Conservation (phyloP, 1,284 basidiomycete species). For the Fomitopsis palustris region DNA sequence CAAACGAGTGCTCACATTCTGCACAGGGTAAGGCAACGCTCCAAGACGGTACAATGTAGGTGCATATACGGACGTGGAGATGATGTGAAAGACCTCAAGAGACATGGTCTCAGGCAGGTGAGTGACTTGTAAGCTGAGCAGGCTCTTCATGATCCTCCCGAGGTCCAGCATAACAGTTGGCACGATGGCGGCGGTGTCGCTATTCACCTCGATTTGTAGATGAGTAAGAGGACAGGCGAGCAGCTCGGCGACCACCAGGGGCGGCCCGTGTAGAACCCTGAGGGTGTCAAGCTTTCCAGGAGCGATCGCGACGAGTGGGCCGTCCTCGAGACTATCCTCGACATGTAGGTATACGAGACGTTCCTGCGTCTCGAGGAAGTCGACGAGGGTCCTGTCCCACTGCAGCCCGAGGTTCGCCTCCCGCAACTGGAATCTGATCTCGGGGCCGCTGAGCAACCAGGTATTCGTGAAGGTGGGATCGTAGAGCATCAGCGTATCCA, state of each 20-base stretch:
- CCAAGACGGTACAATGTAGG: constrained; percentile 27
- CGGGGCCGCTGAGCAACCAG: constrained; percentile 25
- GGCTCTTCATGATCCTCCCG: constrained; percentile 13
- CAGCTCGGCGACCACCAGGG: constrained; percentile 25
- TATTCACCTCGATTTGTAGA: constrained; percentile 24
- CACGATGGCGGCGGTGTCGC: constrained; percentile 19
- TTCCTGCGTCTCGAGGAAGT: constrained; percentile 27
- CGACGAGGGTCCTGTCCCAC: constrained; percentile 27
- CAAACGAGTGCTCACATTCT: constrained; percentile 21
- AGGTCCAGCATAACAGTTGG: constrained; percentile 21
- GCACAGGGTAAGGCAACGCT: constrained; percentile 21
- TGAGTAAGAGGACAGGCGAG: constrained; percentile 25
- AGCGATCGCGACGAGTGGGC: constrained; percentile 13
- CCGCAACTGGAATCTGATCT: constrained; percentile 25
- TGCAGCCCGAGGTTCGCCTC: constrained; percentile 21
- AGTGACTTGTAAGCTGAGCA: constrained; percentile 25
- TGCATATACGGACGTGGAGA: constrained; percentile 20
- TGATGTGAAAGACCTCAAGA: constrained; percentile 17
- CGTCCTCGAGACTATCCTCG: constrained; percentile 16
- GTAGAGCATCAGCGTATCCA: constrained; percentile 23
- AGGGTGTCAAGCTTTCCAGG: constrained; percentile 20
- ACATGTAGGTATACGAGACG: constrained; percentile 19
- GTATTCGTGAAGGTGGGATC: constrained; percentile 21
- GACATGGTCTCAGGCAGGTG: constrained; percentile 21
- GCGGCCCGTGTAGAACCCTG: constrained; percentile 23